Evolutionary conservation across 139 green algal species (phyloP).

Genomic region (Klebsormidium nitens): DNA sequence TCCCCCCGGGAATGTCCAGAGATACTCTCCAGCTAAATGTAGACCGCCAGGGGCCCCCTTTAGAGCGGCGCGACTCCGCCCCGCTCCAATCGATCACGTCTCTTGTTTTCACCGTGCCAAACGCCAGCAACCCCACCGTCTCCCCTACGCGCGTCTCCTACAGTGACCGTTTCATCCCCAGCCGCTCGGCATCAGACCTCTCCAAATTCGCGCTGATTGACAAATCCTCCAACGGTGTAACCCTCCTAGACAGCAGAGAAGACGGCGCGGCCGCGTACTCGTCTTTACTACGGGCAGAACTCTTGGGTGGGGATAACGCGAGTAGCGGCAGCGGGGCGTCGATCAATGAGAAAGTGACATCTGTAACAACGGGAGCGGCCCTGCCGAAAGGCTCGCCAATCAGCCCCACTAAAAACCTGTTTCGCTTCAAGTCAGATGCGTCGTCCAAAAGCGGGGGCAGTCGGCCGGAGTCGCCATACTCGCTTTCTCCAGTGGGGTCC

Average conservation of each 20-base stretch:
- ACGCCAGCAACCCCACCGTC: too few species aligned
- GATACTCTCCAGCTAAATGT: not conserved
- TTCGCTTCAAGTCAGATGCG: constrained; percentile 55
- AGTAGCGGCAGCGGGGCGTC: too few species aligned
- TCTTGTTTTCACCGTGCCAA: not conserved
- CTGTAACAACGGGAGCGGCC: constrained; percentile 26
- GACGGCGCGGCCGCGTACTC: constrained; percentile 71
- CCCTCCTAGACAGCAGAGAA: constrained; percentile 20
- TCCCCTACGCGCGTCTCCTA: too few species aligned
- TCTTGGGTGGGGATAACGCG: constrained; percentile 31
- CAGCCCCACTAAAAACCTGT: constrained; percentile 52
- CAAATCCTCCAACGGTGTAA: not conserved
- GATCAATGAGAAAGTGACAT: too few species aligned
- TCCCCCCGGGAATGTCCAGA: not conserved
- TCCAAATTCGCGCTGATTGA: constrained; percentile 29
- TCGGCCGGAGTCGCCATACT: constrained; percentile 60
- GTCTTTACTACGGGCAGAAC: constrained; percentile 63
- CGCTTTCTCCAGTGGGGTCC: constrained; percentile 53
- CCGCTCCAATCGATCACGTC: not conserved
- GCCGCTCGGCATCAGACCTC: constrained; percentile 22
- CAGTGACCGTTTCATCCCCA: constrained; percentile 41
- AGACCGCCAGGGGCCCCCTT: not conserved
- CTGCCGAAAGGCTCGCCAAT: constrained; percentile 9
- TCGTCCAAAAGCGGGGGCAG: not conserved
- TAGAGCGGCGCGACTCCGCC: not conserved